Conservation (phyloP, 306 rosid species). For the Fragaria ananassa region DNA sequence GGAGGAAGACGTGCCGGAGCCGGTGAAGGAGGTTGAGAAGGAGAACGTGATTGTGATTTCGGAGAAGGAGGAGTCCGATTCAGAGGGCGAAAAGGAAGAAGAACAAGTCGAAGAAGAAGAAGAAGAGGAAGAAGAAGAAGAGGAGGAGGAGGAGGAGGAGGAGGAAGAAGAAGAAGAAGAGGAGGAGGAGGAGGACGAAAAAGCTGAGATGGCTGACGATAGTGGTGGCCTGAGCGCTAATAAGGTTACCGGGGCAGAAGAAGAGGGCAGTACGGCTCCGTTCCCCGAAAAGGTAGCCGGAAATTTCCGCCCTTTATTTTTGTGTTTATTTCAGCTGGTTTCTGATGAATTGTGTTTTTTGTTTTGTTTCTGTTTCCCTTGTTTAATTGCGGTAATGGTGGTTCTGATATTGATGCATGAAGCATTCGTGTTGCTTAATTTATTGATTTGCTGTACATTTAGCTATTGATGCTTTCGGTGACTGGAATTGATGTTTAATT, state of each 20-base stretch:
- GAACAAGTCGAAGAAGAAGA: background rate
- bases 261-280: slow-evolving; percentile 76
- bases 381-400: background rate
- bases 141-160: slow-evolving; percentile 13
- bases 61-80: slow-evolving; percentile 48
- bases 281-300: slow-evolving; percentile 76
- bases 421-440: background rate
- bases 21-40: background rate
- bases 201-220: slow-evolving; percentile 70
- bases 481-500: background rate
- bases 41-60: slow-evolving; percentile 49
- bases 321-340: background rate
- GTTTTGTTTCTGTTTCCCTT: background rate
- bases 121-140: background rate
- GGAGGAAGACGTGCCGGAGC: slow-evolving; percentile 4
- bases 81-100: slow-evolving; percentile 19
- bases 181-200: slow-evolving; percentile 19
- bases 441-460: background rate
- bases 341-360: background rate
- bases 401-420: background rate
- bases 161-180: slow-evolving; percentile 12
- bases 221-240: slow-evolving; percentile 91
- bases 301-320: background rate
- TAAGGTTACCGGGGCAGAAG: slow-evolving; percentile 71
- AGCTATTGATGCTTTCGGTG: background rate